Conservation (phyloP, 176 grass and related monocot genomes). For the Tuctoria greenei region DNA sequence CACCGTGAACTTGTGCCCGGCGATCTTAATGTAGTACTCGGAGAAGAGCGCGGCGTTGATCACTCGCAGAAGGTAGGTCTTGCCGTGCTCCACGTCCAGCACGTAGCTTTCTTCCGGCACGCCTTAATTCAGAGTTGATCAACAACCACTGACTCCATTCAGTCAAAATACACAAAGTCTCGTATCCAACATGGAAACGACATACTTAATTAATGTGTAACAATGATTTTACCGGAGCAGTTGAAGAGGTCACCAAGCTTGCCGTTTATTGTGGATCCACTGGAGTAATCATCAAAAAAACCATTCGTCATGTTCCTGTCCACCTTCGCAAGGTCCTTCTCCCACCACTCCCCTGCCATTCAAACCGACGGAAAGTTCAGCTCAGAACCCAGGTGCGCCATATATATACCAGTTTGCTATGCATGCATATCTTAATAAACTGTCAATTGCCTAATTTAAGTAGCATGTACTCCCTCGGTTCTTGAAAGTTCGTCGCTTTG, state of each 20-base stretch:
- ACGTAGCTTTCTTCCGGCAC: neutral
- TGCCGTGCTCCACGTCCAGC: constrained; percentile 26
- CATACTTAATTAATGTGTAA: neutral
- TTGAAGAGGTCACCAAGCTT: constrained; percentile 40
- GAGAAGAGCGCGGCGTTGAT: constrained; percentile 16
- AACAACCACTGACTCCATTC: neutral
- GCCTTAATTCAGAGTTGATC: neutral
- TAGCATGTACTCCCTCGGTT: too few species aligned
- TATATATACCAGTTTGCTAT: neutral
- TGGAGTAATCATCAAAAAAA: neutral
- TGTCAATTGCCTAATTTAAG: neutral
- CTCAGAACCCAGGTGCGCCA: neutral
- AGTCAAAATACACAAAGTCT: neutral
- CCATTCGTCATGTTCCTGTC: neutral
- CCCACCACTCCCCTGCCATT: constrained; percentile 45
- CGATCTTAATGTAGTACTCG: constrained; percentile 34
- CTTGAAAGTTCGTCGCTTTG: too few species aligned
- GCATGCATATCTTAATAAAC: neutral
- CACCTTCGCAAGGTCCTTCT: neutral
- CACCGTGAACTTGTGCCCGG: constrained; percentile 28
- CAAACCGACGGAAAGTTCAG: neutral
- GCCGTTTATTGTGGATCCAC: constrained; percentile 35
- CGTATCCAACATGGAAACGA: neutral
- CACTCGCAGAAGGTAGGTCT: neutral
- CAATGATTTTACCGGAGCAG: constrained; percentile 22